These are phyloP conservation scores for Colletotrichum incanum DNA, from an alignment of 2,329 filamentous ascomycete genomes.

Conservation along the genomic window DNA sequence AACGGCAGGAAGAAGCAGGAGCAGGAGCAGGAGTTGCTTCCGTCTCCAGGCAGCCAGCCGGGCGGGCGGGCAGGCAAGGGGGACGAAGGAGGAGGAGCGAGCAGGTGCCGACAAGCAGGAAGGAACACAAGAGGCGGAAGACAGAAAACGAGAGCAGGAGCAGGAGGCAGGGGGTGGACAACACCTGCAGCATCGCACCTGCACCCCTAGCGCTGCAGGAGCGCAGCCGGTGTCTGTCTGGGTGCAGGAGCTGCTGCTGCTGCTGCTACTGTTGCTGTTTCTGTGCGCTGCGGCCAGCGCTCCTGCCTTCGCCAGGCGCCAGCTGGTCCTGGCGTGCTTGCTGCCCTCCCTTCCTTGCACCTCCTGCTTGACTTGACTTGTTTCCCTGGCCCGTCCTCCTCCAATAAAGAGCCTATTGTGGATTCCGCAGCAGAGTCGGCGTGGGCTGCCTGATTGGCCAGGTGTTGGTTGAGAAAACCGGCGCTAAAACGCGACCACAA, in stretches of 20 bases:
- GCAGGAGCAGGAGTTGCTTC: constrained; percentile 20
- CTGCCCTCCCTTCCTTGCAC: not conserved
- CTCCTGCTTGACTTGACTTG: not conserved
- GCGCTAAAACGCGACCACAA: constrained; percentile 34
- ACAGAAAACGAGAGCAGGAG: not conserved
- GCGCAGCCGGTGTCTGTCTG: constrained; percentile 6
- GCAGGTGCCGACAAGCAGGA: not conserved
- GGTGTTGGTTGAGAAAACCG: constrained; percentile 12
- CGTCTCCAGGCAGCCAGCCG: not conserved
- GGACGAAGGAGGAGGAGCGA: constrained; percentile 6
- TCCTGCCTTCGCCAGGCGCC: constrained; percentile 7
- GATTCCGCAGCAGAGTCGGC: not conserved
- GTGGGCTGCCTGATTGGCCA: constrained; percentile 16
- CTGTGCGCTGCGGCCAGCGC: not conserved
- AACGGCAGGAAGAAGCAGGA: not conserved
- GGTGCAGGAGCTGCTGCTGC: not conserved
- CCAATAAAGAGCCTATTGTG: constrained; percentile 1
- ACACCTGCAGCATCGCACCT: constrained; percentile 19
- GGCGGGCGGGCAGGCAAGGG: not conserved
- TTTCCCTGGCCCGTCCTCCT: not conserved
- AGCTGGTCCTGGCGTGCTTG: not conserved
- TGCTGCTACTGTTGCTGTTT: constrained; percentile 1
- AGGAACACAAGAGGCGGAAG: constrained; percentile 4
- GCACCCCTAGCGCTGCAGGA: constrained; percentile 16
- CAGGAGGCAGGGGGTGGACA: constrained; percentile 7